Conservation (phyloP, 2,329 filamentous ascomycete species). For the Graphiopsis chlorocephala region DNA sequence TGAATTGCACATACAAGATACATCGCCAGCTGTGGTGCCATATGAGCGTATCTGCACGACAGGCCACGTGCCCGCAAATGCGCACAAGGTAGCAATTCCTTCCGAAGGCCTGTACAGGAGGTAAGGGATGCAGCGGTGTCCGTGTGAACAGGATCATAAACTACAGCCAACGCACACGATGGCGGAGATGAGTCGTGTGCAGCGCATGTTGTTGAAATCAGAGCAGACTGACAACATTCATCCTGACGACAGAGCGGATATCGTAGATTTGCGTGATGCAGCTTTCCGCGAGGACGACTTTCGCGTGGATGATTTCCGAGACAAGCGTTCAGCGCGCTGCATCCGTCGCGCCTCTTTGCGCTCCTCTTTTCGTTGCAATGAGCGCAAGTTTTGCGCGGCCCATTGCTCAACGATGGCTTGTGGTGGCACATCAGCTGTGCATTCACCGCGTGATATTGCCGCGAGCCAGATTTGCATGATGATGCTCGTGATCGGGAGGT, state of each 20-base stretch:
- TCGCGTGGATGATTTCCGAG: not conserved
- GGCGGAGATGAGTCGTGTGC: not conserved
- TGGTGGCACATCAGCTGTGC: not conserved
- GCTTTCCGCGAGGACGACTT: not conserved
- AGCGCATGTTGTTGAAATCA: not conserved
- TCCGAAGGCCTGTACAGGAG: no score
- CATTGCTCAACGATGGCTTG: not conserved
- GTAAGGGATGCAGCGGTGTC: not conserved
- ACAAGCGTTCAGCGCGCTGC: not conserved
- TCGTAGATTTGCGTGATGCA: not conserved
- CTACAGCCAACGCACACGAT: not conserved
- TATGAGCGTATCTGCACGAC: not conserved
- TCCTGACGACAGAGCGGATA: not conserved
- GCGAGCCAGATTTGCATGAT: slow-evolving; percentile 9
- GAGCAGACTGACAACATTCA: not conserved
- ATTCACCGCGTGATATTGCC: slow-evolving; percentile 2
- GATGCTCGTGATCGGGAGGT: slow-evolving; percentile 8
- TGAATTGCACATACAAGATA: no score
- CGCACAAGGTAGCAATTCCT: no score
- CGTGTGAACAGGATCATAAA: not conserved
- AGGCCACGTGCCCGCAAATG: not conserved
- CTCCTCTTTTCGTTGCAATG: not conserved
- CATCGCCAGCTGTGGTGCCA: no score
- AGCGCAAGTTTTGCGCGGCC: not conserved
- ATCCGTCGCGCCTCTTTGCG: not conserved